Evolutionary conservation across 345 rosid species (phyloP).

Genomic region (Draba incana): DNA sequence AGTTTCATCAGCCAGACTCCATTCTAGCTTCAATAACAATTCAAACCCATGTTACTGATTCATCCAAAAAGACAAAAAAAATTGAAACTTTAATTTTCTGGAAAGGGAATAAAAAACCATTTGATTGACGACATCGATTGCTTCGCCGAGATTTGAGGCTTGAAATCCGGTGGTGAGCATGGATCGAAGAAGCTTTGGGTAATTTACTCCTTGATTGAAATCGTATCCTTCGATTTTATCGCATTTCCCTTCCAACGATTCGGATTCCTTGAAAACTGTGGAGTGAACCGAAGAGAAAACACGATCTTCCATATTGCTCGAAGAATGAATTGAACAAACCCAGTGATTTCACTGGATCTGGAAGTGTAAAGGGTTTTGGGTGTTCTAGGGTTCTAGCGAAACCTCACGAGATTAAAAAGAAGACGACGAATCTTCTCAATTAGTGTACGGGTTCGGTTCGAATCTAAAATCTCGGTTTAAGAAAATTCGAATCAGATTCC

Average conservation of each 20-base stretch:
- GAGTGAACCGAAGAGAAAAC: constrained; percentile 59
- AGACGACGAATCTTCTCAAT: not conserved
- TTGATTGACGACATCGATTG: constrained; percentile 71
- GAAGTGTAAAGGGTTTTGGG: constrained; percentile 24
- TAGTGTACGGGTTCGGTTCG: constrained; percentile 7
- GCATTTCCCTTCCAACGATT: constrained; percentile 64
- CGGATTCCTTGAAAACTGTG: constrained; percentile 79
- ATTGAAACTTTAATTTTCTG: not conserved
- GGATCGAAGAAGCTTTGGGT: constrained; percentile 64
- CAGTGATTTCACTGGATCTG: not conserved
- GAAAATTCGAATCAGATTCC: not conserved
- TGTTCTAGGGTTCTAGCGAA: constrained; percentile 32
- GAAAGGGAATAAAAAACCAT: constrained; percentile 53
- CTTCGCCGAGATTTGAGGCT: constrained; percentile 94
- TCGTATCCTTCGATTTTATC: constrained; percentile 75
- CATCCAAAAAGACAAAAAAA: not conserved
- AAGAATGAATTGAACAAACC: no score
- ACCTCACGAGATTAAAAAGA: not conserved
- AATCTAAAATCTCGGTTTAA: constrained; percentile 23
- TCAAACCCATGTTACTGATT: constrained; percentile 29
- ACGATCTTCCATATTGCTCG: constrained; percentile 57
- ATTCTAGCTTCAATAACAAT: constrained; percentile 81
- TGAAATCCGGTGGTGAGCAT: constrained; percentile 90
- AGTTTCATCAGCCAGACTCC: constrained; percentile 84
- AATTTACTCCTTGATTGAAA: constrained; percentile 72